A percentile compares a stretch with the other conserved stretches of the same genome.
Conservation (phyloP, 225 moss, liverwort and hornwort species). For the Anthoceros angustus region DNA sequence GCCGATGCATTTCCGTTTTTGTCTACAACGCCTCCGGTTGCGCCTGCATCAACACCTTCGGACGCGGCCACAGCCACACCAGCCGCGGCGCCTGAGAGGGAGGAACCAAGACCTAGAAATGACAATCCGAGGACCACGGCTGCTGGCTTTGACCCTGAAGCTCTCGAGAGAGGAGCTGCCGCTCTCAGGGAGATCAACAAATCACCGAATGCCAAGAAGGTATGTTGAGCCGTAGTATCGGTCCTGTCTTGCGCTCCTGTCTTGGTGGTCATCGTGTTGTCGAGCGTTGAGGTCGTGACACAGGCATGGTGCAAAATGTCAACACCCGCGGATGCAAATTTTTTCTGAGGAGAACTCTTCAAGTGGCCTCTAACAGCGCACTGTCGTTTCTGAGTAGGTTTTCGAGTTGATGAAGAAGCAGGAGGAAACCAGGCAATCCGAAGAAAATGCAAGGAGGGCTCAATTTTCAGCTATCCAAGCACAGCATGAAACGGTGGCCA, state of each 20-base stretch:
- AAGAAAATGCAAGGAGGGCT: slow-evolving; percentile 55
- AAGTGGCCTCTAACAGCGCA: neutral
- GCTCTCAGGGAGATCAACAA: slow-evolving; percentile 87
- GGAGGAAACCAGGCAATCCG: slow-evolving; percentile 76
- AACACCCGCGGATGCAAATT: too few relatives aligned
- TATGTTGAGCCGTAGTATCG: slow-evolving; percentile 6
- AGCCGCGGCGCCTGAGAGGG: neutral
- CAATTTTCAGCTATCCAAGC: slow-evolving; percentile 81
- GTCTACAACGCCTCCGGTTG: neutral
- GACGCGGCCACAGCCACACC: slow-evolving; percentile 9
- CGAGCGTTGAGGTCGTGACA: neutral
- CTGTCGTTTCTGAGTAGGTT: slow-evolving; percentile 27
- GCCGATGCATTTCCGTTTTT: slow-evolving; percentile 1
- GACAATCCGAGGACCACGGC: slow-evolving; percentile 76
- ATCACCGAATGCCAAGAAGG: slow-evolving; percentile 79
- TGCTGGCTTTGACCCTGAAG: slow-evolving; percentile 86
- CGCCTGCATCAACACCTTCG: slow-evolving; percentile 1
- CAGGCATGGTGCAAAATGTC: too few relatives aligned
- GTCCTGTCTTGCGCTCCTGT: neutral
- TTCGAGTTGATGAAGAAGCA: slow-evolving; percentile 96
- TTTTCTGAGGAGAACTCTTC: neutral
- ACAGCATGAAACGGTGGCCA: slow-evolving; percentile 73
- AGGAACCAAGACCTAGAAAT: slow-evolving; percentile 21
- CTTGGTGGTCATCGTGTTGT: neutral
- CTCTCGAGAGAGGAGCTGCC: slow-evolving; percentile 92